These are phyloP conservation scores for Aquilaria agallochum DNA, from an alignment of 441 rosid species.

Conservation along the genomic window DNA sequence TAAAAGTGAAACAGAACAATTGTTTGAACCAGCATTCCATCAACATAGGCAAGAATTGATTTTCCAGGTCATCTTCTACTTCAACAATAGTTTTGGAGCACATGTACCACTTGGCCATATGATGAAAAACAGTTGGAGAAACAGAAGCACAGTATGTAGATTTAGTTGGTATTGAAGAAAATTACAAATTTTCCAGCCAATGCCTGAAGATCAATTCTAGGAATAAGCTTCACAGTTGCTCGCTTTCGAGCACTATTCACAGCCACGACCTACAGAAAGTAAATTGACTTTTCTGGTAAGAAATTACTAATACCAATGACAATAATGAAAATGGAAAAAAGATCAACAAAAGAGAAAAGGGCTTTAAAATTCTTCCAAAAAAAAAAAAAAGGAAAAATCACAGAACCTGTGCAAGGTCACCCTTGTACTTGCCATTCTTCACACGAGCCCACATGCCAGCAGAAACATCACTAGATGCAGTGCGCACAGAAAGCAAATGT, in stretches of 20 bases:
- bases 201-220: constrained; percentile 81
- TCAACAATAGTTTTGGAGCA: too few relatives aligned
- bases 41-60: too few relatives aligned
- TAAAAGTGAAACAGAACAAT: too few relatives aligned
- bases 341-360: too few relatives aligned
- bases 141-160: neutral
- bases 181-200: constrained; percentile 82
- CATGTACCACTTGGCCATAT: too few relatives aligned
- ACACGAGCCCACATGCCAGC: constrained; percentile 88
- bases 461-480: constrained; percentile 39
- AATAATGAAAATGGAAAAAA: constrained; percentile 11
- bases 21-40: too few relatives aligned
- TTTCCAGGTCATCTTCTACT: too few relatives aligned
- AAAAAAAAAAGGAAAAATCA: neutral
- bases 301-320: neutral
- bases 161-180: constrained; percentile 7
- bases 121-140: neutral
- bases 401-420: constrained; percentile 84
- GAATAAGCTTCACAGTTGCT: constrained; percentile 84
- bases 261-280: constrained; percentile 67
- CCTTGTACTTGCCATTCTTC: constrained; percentile 90
- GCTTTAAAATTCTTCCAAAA: neutral
- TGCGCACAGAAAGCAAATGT: constrained; percentile 54
- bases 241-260: constrained; percentile 54
- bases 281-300: constrained; percentile 4